Evolutionary conservation across 2,329 filamentous ascomycete genomes (phyloP).

Genomic region (Pseudogymnoascus sp.): DNA sequence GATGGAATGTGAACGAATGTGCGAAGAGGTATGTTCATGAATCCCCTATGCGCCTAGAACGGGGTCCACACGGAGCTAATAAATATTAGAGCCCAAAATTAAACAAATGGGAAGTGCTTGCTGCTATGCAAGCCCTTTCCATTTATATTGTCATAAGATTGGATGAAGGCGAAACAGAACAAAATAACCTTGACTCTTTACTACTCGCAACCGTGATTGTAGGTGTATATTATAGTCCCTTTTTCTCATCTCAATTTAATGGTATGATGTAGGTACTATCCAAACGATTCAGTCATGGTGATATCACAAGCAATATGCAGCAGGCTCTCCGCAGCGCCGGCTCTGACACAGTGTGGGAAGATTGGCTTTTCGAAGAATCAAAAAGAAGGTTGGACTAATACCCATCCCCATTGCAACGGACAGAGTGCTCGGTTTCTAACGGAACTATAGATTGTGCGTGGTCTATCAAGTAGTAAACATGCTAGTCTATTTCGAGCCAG

Average conservation of each 20-base stretch:
- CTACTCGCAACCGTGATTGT: slow-evolving; percentile 30
- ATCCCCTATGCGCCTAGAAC: slow-evolving; percentile 7
- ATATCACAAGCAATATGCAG: slow-evolving; percentile 15
- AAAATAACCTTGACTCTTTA: slow-evolving; percentile 34
- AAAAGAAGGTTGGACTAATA: slow-evolving; percentile 26
- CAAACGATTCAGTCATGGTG: slow-evolving; percentile 13
- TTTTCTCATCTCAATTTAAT: slow-evolving; percentile 9
- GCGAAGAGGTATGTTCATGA: slow-evolving; percentile 26
- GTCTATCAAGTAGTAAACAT: slow-evolving; percentile 35
- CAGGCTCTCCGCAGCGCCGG: slow-evolving; percentile 15
- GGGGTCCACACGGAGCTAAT: slow-evolving; percentile 9
- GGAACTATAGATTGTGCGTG: slow-evolving; percentile 28
- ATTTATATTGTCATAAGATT: slow-evolving; percentile 36
- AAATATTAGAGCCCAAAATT: slow-evolving; percentile 23
- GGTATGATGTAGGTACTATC: slow-evolving; percentile 12
- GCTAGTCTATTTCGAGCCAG: slow-evolving; percentile 36
- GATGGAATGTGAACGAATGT: slow-evolving; percentile 34
- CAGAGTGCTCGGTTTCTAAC: slow-evolving; percentile 12
- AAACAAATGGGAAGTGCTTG: slow-evolving; percentile 32
- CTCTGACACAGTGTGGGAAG: slow-evolving; percentile 28
- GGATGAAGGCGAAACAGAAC: slow-evolving; percentile 36
- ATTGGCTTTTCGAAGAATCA: slow-evolving; percentile 36
- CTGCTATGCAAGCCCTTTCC: slow-evolving; percentile 35
- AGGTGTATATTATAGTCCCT: slow-evolving; percentile 14
- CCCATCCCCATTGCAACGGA: slow-evolving; percentile 6